phyloP scores from a whole-genome alignment of 495 filamentous ascomycete genomes.

The Beverwykella pulmonaria region DNA sequence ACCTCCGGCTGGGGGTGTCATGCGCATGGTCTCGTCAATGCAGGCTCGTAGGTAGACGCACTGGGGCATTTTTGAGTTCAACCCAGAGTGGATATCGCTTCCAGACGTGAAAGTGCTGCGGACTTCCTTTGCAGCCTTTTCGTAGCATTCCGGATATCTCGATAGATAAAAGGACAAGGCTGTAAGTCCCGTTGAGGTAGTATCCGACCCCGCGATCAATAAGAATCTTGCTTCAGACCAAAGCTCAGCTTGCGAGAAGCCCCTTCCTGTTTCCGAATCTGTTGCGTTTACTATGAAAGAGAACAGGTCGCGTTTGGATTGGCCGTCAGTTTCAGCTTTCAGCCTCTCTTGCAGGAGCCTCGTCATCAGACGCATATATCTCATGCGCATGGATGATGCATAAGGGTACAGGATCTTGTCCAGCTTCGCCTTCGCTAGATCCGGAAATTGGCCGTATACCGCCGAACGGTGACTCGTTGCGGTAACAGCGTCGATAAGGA shows the following conservation, averaged over 20 bases:
- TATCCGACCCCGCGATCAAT: conserved; percentile 33
- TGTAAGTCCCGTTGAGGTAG: conserved; percentile 39
- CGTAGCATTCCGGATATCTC: conserved; percentile 50
- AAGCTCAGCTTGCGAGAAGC: conserved; percentile 12
- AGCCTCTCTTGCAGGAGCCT: conserved; percentile 1
- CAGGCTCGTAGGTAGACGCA: conserved; percentile 48
- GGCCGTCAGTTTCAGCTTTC: not conserved
- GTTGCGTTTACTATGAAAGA: conserved; percentile 8
- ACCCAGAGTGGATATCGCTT: conserved; percentile 12
- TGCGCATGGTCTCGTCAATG: too few relatives aligned
- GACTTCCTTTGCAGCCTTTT: conserved; percentile 53
- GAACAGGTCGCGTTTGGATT: conserved; percentile 3
- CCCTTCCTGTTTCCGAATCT: conserved; percentile 12
- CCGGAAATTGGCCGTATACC: not conserved
- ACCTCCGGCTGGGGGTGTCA: conserved; percentile 45
- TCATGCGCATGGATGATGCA: not conserved
- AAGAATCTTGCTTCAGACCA: conserved; percentile 6
- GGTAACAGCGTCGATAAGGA: conserved; percentile 7
- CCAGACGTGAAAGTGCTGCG: conserved; percentile 39
- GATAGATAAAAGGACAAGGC: conserved; percentile 62
- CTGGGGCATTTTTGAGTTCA: conserved; percentile 50
- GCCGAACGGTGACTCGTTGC: not conserved
- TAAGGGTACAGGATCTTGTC: not conserved
- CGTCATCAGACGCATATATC: conserved; percentile 1
- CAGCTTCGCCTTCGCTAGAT: not conserved